Base-by-base conservation (phyloP, 1,139 yeast species). In the Petasospora fabianii region DNA sequence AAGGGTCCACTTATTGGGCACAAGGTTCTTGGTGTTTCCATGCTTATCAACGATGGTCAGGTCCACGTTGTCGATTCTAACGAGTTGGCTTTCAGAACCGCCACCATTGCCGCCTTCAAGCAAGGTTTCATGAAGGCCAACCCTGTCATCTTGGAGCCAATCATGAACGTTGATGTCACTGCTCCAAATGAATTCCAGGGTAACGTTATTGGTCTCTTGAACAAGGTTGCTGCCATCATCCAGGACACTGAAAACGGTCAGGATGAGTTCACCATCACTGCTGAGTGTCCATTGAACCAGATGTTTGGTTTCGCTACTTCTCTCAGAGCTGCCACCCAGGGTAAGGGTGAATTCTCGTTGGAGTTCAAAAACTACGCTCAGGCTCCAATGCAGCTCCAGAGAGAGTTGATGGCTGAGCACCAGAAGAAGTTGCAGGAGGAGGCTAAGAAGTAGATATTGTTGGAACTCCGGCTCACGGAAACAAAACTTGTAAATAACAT, bases 111-210 rank as follows among this genome's bases (percentile, higher is more conserved):
- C 47, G 99, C 98, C 12, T 94, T 92, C 73, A 83, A 77, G 59
- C 92, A 88, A 62, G 95, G 96, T 9, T 92, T 92, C 66, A 60
- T 81, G 66, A 75, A 75, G 48, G 84, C 96, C 22, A 74, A 77
- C 53, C 97, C 98, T 8, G 87, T 86, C 32, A 80, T 92, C 52
- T 73, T 92, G 59, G 98, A 92, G 66, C 99, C 99, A 41, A 85
- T 92, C 59, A 92, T 92, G 98, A 76, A 79, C 43, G 95, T 92
- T 30, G 80, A 88, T 44, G 84, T 92, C 36, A 85, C 94, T 38
- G 96, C 98, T 4, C 98, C 98, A 44, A 78, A 80, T 54, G 99
- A 94, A 65, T 90, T 90, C 76, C 98, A 94, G 72, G 95, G 97
- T 53, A 71, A 79, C 45, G 90, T 88, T 43, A 92, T 92, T 58